Evolutionary conservation across 2,329 filamentous ascomycete genomes (phyloP), one percentile per base, ranked within the genome.

Genomic region (Calonectria henricotiae): DNA sequence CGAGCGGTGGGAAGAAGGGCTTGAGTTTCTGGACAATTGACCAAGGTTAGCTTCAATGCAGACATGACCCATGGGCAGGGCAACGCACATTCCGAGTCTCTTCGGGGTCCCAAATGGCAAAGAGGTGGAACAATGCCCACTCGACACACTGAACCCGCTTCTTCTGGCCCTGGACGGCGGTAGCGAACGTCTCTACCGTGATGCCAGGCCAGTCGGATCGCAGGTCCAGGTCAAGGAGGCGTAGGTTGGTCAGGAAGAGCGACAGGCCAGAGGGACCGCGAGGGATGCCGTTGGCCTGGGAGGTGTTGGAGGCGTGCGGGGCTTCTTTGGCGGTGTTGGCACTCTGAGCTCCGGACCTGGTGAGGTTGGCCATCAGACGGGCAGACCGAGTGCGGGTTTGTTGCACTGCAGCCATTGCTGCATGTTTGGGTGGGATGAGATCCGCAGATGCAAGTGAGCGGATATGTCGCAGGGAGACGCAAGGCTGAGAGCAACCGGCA

Each of bases 61-160:
- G 13, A 37, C 1, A 30, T n/a, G n/a, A 47, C 35, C 4, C 11
- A 7, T 23, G 43, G 3, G 25, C 46, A 30, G 37, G 69, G 61
- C 58, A 20, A 77, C 85, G 46, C 86, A 94, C 94, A 84, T 92
- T 92, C 72, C 89, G 88, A 20, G 95, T 89, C 76, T 94, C 92
- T 12, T 92, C 89, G 0, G 90, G 89, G 79, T 98, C 93, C 92
- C 94, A 98, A 3, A 97, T 84, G 43, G 89, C 87, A 81, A 98
- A 98, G 15, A 99, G 88, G 62, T 94, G 92, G 81, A 93, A 98
- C n/a, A 98, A 85, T 0, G 92, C 90, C 94, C 96, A 98, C 85
- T 99, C 96, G 43, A 95, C 90, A 70, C 90, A 90, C 76, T 93
- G 91, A 43, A 97, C 91, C 64, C 96, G 90, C 81, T 92, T 92